phyloP scores from a whole-genome alignment of 2,329 filamentous ascomycete genomes.

The Pseudogymnoascus sp. region DNA sequence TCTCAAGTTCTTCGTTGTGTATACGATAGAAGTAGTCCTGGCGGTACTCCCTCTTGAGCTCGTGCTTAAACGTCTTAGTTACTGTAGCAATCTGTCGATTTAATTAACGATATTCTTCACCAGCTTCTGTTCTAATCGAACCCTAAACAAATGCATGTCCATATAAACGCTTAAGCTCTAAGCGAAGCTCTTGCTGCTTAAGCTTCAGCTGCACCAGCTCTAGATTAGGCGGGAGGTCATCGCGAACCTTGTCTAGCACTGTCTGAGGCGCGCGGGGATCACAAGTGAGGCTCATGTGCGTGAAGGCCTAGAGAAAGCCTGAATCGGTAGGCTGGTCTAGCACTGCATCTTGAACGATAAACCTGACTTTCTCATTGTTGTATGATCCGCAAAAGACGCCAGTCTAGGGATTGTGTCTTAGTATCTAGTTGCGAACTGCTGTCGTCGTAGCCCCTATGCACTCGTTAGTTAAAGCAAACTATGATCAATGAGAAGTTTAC shows the following conservation, averaged over 20 bases:
- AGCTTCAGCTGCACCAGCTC: constrained; percentile 14
- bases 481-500: too few relatives aligned
- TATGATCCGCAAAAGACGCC: constrained; percentile 16
- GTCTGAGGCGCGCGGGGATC: neutral
- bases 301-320: constrained; percentile 19
- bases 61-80: too few relatives aligned
- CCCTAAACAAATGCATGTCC: neutral
- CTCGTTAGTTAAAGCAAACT: constrained; percentile 4
- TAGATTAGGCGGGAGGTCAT: constrained; percentile 14
- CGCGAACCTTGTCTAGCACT: constrained; percentile 17
- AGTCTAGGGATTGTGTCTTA: constrained; percentile 17
- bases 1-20: too few relatives aligned
- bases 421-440: constrained; percentile 15
- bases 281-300: constrained; percentile 20
- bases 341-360: constrained; percentile 21
- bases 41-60: too few relatives aligned
- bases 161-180: neutral
- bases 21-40: too few relatives aligned
- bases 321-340: constrained; percentile 16
- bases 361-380: constrained; percentile 20
- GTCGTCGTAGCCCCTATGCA: constrained; percentile 14
- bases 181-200: constrained; percentile 13
- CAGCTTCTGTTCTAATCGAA: too few relatives aligned
- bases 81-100: too few relatives aligned
- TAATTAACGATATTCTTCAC: too few relatives aligned